phyloP scores from a whole-genome alignment of 345 rosid genomes.

The Euphorbia peplus region DNA sequence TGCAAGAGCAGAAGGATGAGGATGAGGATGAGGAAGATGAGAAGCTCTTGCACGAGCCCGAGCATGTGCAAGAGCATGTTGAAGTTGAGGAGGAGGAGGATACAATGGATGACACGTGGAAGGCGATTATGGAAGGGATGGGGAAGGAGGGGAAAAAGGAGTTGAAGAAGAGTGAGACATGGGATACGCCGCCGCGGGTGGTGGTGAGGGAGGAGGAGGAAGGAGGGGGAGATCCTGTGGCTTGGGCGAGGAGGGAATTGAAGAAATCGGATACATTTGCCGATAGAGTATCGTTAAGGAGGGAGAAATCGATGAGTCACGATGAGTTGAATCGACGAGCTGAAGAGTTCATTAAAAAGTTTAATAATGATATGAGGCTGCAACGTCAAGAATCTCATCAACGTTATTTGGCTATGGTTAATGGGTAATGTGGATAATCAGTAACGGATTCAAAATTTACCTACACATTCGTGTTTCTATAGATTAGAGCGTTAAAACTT shows the following conservation, averaged over 20 bases:
- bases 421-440: no score
- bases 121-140: conserved; percentile 38
- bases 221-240: conserved; percentile 8
- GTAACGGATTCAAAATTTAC: no score
- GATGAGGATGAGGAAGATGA: conserved; percentile 11
- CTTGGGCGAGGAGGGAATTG: conserved; percentile 26
- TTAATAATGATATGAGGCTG: conserved; percentile 37
- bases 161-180: conserved; percentile 44
- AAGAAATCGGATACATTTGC: conserved; percentile 39
- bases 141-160: conserved; percentile 7
- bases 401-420: conserved; percentile 29
- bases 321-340: conserved; percentile 44
- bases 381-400: conserved; percentile 44
- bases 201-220: neutral
- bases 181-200: conserved; percentile 31
- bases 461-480: no score
- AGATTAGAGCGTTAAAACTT: no score
- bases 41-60: conserved; percentile 1
- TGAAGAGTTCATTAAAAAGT: conserved; percentile 48
- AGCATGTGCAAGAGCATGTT: neutral
- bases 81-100: conserved; percentile 10
- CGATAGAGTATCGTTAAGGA: conserved; percentile 25
- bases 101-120: conserved; percentile 47
- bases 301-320: conserved; percentile 38
- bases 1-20: no score